Evolutionary conservation across 371 early-diverging fungal genomes (phyloP).

Genomic region (Mortierella sp.): DNA sequence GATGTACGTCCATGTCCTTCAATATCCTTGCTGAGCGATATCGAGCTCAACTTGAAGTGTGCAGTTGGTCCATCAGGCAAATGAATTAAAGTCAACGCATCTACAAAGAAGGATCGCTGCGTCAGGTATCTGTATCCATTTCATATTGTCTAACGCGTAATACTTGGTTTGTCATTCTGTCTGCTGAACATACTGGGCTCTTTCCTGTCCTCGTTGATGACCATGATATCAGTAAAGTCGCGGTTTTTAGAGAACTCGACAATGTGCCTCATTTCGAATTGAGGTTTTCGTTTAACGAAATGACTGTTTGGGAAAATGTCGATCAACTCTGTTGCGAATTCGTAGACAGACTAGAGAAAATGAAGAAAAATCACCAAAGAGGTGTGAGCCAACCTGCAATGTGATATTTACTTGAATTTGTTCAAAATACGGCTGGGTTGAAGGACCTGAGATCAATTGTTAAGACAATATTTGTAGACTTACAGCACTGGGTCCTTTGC

Average conservation of each 20-base stretch:
- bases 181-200: slow-evolving; percentile 77
- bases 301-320: slow-evolving; percentile 93
- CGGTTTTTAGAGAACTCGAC: slow-evolving; percentile 90
- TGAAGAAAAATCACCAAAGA: background rate
- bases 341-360: slow-evolving; percentile 65
- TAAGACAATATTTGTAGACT: slow-evolving; percentile 2
- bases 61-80: slow-evolving; percentile 98
- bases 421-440: no score
- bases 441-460: no score
- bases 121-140: background rate
- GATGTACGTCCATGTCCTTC: slow-evolving; percentile 88
- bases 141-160: background rate
- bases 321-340: slow-evolving; percentile 91
- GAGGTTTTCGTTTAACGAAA: slow-evolving; percentile 88
- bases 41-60: slow-evolving; percentile 91
- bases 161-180: background rate
- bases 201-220: slow-evolving; percentile 94
- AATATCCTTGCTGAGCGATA: slow-evolving; percentile 84
- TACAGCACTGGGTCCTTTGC: slow-evolving; percentile 70
- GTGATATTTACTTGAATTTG: background rate
- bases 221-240: slow-evolving; percentile 92
- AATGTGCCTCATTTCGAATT: slow-evolving; percentile 92
- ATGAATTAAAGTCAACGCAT: slow-evolving; percentile 93
- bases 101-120: slow-evolving; percentile 52
- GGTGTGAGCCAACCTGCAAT: background rate